Percentiles rank a stretch among this genome's conserved stretches.
Conservation (phyloP, 2,329 filamentous ascomycete species). For the Teratosphaeria pseudoeucalypti region DNA sequence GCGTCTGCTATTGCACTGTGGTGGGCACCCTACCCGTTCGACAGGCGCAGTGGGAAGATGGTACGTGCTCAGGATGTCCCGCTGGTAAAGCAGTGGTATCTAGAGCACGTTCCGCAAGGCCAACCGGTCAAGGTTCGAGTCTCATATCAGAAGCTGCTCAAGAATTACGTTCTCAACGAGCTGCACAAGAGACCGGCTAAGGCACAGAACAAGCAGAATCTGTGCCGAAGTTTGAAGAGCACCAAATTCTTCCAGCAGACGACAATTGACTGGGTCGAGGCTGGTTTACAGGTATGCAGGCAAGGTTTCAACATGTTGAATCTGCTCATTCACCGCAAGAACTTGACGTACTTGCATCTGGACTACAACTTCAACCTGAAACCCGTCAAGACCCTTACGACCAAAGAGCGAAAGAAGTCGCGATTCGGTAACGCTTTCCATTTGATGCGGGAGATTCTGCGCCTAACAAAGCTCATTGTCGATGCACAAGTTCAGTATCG, state of each 20-base stretch:
- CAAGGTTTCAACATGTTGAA: conserved; percentile 99
- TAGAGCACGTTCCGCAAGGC: conserved; percentile 83
- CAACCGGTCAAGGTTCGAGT: conserved; percentile 96
- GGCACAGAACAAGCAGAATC: conserved; percentile 86
- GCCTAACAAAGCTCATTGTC: conserved; percentile 92
- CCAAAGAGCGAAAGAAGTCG: conserved; percentile 98
- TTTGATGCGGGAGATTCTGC: conserved; percentile 93
- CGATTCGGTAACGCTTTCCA: conserved; percentile 99
- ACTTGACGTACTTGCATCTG: conserved; percentile 92
- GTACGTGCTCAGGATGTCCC: conserved; percentile 95
- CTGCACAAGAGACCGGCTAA: conserved; percentile 93
- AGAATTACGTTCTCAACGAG: conserved; percentile 92
- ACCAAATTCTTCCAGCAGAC: conserved; percentile 99
- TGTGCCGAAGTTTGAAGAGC: conserved; percentile 79
- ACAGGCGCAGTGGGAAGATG: conserved; percentile 89
- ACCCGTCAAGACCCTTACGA: conserved; percentile 95
- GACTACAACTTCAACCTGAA: conserved; percentile 99
- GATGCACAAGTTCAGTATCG: conserved; percentile 98
- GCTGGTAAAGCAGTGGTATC: conserved; percentile 94
- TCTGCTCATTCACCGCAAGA: conserved; percentile 93
- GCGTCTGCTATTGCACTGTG: conserved; percentile 84
- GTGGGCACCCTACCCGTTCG: conserved; percentile 97
- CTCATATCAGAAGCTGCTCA: conserved; percentile 94
- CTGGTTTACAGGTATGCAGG: conserved; percentile 91
- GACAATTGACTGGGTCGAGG: conserved; percentile 98